Conservation (phyloP, 768 basidiomycete genomes). For the Tylopilus sp. region DNA sequence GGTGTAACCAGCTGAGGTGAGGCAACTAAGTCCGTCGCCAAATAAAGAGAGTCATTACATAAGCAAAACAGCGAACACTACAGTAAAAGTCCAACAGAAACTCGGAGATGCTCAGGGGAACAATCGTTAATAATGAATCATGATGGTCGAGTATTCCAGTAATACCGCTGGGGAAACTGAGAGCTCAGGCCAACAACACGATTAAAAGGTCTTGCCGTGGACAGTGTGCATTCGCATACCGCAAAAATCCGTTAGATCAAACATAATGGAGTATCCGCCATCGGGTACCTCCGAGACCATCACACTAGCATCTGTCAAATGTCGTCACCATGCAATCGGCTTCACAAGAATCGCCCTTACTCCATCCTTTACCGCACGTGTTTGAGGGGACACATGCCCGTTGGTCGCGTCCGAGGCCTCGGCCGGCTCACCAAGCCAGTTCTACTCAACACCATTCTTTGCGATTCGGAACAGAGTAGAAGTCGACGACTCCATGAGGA, state of each 20-base stretch:
- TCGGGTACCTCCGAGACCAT: slow-evolving; percentile 39
- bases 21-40: no score
- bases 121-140: no score
- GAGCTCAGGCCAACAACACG: no score
- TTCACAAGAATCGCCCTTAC: slow-evolving; percentile 35
- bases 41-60: no score
- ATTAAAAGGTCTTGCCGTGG: slow-evolving; percentile 2
- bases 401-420: slow-evolving; percentile 30
- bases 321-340: no score
- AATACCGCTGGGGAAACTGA: no score
- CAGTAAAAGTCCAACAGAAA: no score
- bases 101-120: no score
- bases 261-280: neutral
- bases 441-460: slow-evolving; percentile 37
- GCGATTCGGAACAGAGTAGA: slow-evolving; percentile 53
- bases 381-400: slow-evolving; percentile 53
- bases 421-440: slow-evolving; percentile 52
- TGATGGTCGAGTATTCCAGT: no score
- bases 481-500: slow-evolving; percentile 53
- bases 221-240: slow-evolving; percentile 35
- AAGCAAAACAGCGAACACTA: no score
- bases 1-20: no score
- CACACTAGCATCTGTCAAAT: slow-evolving; percentile 31
- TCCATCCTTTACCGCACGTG: slow-evolving; percentile 58
- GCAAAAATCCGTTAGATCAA: neutral